These are phyloP conservation scores for Leccinellum albellum DNA, from an alignment of 768 basidiomycete species.

Conservation along the genomic window DNA sequence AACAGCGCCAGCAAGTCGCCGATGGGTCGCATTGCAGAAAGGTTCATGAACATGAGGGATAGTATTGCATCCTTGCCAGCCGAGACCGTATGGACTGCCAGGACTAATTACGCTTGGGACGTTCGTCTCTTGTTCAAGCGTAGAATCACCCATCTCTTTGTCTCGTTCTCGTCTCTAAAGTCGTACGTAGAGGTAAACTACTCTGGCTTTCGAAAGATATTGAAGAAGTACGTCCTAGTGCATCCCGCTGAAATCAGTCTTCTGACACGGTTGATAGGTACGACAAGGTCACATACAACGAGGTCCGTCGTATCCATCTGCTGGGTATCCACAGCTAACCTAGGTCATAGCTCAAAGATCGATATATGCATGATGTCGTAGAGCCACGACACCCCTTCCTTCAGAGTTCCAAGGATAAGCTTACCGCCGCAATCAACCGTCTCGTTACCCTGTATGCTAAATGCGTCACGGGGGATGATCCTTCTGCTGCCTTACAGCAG, in stretches of 20 bases:
- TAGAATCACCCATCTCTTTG: slow-evolving; percentile 77
- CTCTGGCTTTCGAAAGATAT: slow-evolving; percentile 90
- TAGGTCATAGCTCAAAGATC: slow-evolving; percentile 43
- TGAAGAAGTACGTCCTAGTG: slow-evolving; percentile 71
- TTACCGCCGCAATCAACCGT: slow-evolving; percentile 53
- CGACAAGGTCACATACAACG: slow-evolving; percentile 81
- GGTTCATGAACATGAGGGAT: too few species aligned
- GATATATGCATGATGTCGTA: background rate
- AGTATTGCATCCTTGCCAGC: background rate
- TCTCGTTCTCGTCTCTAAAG: slow-evolving; percentile 68
- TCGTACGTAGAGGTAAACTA: slow-evolving; percentile 91
- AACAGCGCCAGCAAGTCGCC: background rate
- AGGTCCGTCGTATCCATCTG: slow-evolving; percentile 33
- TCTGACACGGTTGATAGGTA: slow-evolving; percentile 51
- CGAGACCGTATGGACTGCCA: background rate
- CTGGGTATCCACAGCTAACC: background rate
- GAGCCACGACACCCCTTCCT: slow-evolving; percentile 53
- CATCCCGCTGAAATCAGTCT: background rate
- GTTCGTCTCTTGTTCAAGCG: slow-evolving; percentile 80
- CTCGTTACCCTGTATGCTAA: slow-evolving; percentile 78
- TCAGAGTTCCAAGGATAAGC: slow-evolving; percentile 52
- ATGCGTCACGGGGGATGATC: slow-evolving; percentile 77
- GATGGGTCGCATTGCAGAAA: background rate
- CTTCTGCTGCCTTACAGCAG: slow-evolving; percentile 67
- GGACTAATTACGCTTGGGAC: background rate